phyloP scores from a whole-genome alignment of 345 rosid genomes.

The Geranium brycei region DNA sequence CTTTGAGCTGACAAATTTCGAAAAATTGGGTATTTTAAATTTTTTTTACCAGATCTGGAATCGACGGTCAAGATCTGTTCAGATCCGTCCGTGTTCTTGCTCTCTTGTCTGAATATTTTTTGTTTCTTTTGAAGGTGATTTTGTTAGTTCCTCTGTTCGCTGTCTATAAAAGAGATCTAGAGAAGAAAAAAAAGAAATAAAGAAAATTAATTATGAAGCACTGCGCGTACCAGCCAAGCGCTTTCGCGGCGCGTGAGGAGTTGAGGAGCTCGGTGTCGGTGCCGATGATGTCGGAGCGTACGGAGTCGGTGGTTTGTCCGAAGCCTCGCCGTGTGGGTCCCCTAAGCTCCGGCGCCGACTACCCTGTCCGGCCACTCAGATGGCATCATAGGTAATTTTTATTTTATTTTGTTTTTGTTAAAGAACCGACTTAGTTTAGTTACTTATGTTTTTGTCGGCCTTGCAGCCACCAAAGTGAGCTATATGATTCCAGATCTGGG shows the following conservation, averaged over 20 bases:
- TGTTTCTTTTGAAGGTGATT: background rate
- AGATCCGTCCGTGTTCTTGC: background rate
- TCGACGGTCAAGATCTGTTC: conserved; percentile 3
- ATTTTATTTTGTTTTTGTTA: background rate
- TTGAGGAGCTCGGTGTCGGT: conserved; percentile 20
- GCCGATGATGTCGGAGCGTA: conserved; percentile 19
- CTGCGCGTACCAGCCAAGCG: conserved; percentile 43
- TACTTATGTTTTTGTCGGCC: background rate
- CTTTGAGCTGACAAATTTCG: background rate
- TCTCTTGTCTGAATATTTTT: no score
- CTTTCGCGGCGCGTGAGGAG: conserved; percentile 42
- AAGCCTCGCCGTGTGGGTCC: conserved; percentile 57
- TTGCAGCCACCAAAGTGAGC: conserved; percentile 58
- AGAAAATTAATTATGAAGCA: conserved; percentile 38
- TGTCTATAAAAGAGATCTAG: background rate
- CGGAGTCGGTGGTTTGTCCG: conserved; percentile 54
- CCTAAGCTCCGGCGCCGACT: conserved; percentile 25
- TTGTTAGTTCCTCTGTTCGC: background rate
- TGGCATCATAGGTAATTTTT: conserved; percentile 43
- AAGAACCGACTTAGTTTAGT: background rate
- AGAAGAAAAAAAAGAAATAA: background rate
- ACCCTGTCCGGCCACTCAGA: conserved; percentile 37
- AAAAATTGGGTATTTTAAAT: background rate
- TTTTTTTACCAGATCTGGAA: conserved; percentile 23
- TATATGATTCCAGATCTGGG: conserved; percentile 44